Base-by-base conservation (phyloP, 2,329 filamentous ascomycete genomes). In the Fusarium keratoplasticum region DNA sequence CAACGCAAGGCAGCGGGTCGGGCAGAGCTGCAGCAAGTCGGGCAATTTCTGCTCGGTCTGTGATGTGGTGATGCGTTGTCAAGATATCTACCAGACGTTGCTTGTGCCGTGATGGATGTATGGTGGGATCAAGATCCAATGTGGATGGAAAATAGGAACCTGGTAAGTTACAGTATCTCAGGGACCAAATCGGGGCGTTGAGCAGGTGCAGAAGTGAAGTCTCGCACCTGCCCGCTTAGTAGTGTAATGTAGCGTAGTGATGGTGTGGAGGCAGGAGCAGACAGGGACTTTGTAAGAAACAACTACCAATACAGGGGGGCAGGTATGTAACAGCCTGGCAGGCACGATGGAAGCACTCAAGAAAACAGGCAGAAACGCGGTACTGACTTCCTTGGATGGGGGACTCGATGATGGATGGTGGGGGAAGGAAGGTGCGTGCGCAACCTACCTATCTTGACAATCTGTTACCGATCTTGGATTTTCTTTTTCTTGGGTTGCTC, bases 1-100 rank as follows among this genome's bases (percentile, higher is more conserved):
- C 72, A 73, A 70, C 64, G 72, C 70, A 78, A 71, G 70, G 66
- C 71, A 64, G 78, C 74, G 78, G 80, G 78, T 81, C 78, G 76
- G 78, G 75, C 73, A 78, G 76, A 79, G 76, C 63, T 78, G 75
- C 77, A 79, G 73, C 75, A 76, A 73, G 77, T 78, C 78, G 77
- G 77, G 74, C 72, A 75, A 71, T 76, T 75, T 75, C 38, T 67
- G 66, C 50, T 69, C 64, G 47, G 66, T 67, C 67, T 72, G 71
- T 71, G 75, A 80, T 78, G 80, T 79, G 82, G 80, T 85, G 85
- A 87, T 87, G 85, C 83, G 86, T 87, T 88, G 86, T 87, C 87
- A 88, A 82, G 78, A 80, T 77, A 74, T 79, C 71, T 71, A 73
- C 81, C 80, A 83, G 72, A 81, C 69, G 67, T 82, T 78, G 70